A percentile compares a stretch with the other conserved stretches of the same genome.
phyloP scores from a whole-genome alignment of 2,329 filamentous ascomycete genomes.

The Verticillium zaregamsianum region DNA sequence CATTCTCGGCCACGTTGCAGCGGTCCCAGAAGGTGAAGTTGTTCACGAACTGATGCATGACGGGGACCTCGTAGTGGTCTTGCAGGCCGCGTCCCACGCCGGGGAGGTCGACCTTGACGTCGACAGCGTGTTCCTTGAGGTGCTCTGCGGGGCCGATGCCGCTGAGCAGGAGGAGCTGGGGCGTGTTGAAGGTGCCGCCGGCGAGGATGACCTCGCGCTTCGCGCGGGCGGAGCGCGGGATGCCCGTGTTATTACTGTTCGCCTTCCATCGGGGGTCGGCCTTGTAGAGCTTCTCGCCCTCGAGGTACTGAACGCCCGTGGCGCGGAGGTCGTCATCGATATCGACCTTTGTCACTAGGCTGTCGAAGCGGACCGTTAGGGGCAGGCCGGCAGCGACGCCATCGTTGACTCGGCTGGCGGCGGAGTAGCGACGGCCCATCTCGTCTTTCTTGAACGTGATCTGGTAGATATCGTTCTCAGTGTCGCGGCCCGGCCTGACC shows the following conservation, averaged over 20 bases:
- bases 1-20: neutral
- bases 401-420: slow-evolving; percentile 6
- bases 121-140: slow-evolving; percentile 35
- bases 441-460: neutral
- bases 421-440: neutral
- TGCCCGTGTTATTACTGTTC: neutral
- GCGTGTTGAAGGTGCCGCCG: slow-evolving; percentile 31
- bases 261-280: slow-evolving; percentile 16
- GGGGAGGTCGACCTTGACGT: slow-evolving; percentile 46
- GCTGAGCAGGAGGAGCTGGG: slow-evolving; percentile 30
- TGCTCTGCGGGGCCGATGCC: slow-evolving; percentile 28
- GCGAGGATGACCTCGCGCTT: slow-evolving; percentile 29
- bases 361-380: slow-evolving; percentile 32
- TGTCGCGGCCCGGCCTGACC: slow-evolving; percentile 32
- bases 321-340: neutral
- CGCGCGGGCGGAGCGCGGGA: slow-evolving; percentile 10
- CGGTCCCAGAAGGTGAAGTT: neutral
- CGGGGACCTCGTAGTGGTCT: neutral
- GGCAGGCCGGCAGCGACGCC: slow-evolving; percentile 35
- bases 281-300: neutral
- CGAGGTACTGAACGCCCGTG: neutral
- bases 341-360: slow-evolving; percentile 29
- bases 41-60: neutral
- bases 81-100: slow-evolving; percentile 38
- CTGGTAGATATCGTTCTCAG: slow-evolving; percentile 21